phyloP scores from a whole-genome alignment of 768 basidiomycete genomes.

The Tephrocybe sp. region DNA sequence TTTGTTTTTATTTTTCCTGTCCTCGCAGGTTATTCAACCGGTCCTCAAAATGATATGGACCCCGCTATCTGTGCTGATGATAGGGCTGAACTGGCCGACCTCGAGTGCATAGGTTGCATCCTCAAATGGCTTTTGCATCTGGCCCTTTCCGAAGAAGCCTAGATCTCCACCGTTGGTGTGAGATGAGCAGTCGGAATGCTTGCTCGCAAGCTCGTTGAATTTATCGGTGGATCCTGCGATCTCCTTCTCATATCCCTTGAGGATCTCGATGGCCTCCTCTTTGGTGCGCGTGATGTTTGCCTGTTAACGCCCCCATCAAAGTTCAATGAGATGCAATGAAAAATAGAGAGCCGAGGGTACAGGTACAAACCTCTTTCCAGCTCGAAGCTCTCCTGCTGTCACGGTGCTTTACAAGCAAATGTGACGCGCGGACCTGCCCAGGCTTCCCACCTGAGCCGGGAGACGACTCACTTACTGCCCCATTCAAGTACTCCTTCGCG shows the following conservation, averaged over 20 bases:
- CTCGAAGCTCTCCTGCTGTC: slow-evolving; percentile 76
- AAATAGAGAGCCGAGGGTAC: neutral
- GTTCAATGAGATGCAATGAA: neutral
- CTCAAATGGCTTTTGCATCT: slow-evolving; percentile 99
- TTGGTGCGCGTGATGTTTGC: slow-evolving; percentile 79
- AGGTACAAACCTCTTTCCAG: slow-evolving; percentile 71
- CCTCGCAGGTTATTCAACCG: slow-evolving; percentile 38
- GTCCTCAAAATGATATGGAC: slow-evolving; percentile 93
- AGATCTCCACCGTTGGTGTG: slow-evolving; percentile 83
- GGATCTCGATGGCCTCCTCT: slow-evolving; percentile 83
- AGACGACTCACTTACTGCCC: slow-evolving; percentile 5
- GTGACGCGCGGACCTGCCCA: slow-evolving; percentile 85
- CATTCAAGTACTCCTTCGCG: slow-evolving; percentile 46
- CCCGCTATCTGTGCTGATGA: slow-evolving; percentile 89
- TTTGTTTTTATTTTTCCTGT: neutral
- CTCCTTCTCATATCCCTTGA: slow-evolving; percentile 58
- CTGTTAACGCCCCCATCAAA: slow-evolving; percentile 31
- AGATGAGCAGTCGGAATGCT: slow-evolving; percentile 88
- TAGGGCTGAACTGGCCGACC: slow-evolving; percentile 74
- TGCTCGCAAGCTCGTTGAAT: slow-evolving; percentile 73
- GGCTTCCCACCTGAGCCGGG: slow-evolving; percentile 23
- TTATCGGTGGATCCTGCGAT: slow-evolving; percentile 56
- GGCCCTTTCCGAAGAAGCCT: slow-evolving; percentile 76
- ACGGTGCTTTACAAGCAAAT: slow-evolving; percentile 89
- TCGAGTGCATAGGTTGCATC: slow-evolving; percentile 75